These are phyloP conservation scores for Leishmania major DNA, from an alignment of 208 protist species.

Conservation along the genomic window DNA sequence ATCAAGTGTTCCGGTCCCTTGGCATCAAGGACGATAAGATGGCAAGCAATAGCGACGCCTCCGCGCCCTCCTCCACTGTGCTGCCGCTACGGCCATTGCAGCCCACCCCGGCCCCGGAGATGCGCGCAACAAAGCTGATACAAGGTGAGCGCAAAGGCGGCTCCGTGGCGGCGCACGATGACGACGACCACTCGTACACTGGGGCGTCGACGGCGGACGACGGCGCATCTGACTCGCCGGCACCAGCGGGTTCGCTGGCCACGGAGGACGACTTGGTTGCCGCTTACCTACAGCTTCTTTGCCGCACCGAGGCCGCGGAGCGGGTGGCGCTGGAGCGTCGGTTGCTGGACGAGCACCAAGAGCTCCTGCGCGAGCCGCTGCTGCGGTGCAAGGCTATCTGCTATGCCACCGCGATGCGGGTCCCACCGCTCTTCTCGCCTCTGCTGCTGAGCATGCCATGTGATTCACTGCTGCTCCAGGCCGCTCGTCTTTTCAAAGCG, in stretches of 20 bases:
- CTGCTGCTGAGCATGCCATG: conserved; percentile 60
- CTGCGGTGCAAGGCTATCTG: conserved; percentile 35
- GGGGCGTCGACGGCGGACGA: background rate
- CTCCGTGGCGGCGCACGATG: background rate
- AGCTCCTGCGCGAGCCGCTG: conserved; percentile 31
- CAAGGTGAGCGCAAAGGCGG: background rate
- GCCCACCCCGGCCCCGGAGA: background rate
- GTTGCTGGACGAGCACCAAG: conserved; percentile 37
- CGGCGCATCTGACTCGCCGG: background rate
- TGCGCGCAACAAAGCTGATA: background rate
- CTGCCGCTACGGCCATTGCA: background rate
- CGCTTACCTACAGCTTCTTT: conserved; percentile 60
- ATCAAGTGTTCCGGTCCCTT: background rate
- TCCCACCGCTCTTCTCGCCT: conserved; percentile 61
- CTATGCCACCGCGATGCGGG: conserved; percentile 19
- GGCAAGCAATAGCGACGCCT: background rate
- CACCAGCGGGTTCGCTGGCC: background rate
- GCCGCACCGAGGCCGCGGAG: conserved; percentile 68
- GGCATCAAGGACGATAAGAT: background rate
- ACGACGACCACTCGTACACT: background rate
- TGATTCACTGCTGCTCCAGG: conserved; percentile 37
- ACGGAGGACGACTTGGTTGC: conserved; percentile 23
- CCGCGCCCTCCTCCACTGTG: background rate
- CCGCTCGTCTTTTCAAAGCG: conserved; percentile 57
- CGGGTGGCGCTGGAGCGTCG: conserved; percentile 49